Conservation (phyloP, 306 rosid genomes). For the Begonia masoniana region DNA sequence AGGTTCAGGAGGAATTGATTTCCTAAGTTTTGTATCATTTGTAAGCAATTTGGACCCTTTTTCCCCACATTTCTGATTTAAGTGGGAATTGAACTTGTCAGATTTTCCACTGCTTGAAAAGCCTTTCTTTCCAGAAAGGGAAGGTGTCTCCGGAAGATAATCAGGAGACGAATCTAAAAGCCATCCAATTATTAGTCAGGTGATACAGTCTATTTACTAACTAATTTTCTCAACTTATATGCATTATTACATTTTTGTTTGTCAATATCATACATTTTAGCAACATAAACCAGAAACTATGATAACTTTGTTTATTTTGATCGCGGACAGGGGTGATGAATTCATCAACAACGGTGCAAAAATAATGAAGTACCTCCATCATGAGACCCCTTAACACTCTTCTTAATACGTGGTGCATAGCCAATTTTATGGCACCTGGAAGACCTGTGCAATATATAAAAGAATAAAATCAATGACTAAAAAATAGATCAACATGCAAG, state of each 20-base stretch:
- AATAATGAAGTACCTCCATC: constrained; percentile 40
- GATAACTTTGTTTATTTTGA: no score
- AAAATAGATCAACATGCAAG: constrained; percentile 1
- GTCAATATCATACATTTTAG: no score
- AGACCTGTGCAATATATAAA: constrained; percentile 23
- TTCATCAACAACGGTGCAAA: constrained; percentile 2
- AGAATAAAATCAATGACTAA: constrained; percentile 7
- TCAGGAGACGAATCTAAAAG: constrained; percentile 49
- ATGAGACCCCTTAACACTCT: constrained; percentile 7
- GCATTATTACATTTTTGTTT: no score
- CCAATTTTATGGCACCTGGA: constrained; percentile 64
- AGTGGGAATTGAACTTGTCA: constrained; percentile 16
- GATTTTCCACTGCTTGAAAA: constrained; percentile 31
- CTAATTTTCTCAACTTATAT: no score
- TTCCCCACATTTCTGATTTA: constrained; percentile 18
- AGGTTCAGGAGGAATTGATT: constrained; percentile 18
- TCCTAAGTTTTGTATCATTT: constrained; percentile 1
- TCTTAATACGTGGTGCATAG: constrained; percentile 43
- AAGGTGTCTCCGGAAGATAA: constrained; percentile 21
- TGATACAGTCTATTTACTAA: neutral
- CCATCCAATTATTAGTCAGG: constrained; percentile 4
- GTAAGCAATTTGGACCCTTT: constrained; percentile 17
- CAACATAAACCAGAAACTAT: no score
- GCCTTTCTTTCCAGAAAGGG: constrained; percentile 25
- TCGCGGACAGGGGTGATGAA: neutral